phyloP scores from a whole-genome alignment of 2,329 filamentous ascomycete genomes.

The Purpureocillium lavendulum region DNA sequence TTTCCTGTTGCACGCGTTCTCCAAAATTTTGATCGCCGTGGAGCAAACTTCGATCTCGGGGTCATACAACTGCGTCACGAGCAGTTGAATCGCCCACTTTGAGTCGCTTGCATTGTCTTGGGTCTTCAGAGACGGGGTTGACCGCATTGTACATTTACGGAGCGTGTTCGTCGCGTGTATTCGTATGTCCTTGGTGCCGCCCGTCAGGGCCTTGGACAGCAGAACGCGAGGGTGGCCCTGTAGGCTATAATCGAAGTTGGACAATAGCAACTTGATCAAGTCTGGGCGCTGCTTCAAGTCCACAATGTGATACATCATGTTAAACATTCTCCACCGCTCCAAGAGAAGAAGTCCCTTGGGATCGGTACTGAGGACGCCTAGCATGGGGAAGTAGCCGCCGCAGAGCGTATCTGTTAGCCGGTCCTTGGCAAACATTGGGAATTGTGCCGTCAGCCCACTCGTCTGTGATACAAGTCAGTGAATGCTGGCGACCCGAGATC shows the following conservation, averaged over 20 bases:
- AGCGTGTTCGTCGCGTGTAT: slow-evolving; percentile 83
- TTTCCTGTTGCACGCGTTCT: slow-evolving; percentile 93
- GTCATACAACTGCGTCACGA: slow-evolving; percentile 98
- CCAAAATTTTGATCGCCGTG: slow-evolving; percentile 90
- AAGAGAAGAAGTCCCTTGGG: slow-evolving; percentile 78
- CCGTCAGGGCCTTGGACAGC: slow-evolving; percentile 86
- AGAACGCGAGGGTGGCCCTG: slow-evolving; percentile 87
- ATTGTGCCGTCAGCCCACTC: slow-evolving; percentile 68
- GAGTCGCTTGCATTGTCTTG: slow-evolving; percentile 52
- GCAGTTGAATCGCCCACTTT: slow-evolving; percentile 90
- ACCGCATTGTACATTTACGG: slow-evolving; percentile 69
- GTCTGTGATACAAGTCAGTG: slow-evolving; percentile 32
- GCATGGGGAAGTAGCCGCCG: slow-evolving; percentile 86
- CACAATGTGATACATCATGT: slow-evolving; percentile 99
- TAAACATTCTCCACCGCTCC: slow-evolving; percentile 95
- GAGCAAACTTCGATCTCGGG: slow-evolving; percentile 96
- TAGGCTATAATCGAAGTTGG: slow-evolving; percentile 86
- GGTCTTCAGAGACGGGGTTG: slow-evolving; percentile 26
- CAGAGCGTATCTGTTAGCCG: slow-evolving; percentile 81
- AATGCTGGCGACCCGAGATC: slow-evolving; percentile 7
- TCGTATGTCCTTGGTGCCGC: slow-evolving; percentile 82
- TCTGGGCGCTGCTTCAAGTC: slow-evolving; percentile 87
- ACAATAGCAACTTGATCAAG: slow-evolving; percentile 77
- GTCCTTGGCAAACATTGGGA: slow-evolving; percentile 81
- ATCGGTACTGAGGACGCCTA: slow-evolving; percentile 80